phyloP scores from a whole-genome alignment of 2,329 filamentous ascomycete genomes.

The Tolypocladium tundrense region DNA sequence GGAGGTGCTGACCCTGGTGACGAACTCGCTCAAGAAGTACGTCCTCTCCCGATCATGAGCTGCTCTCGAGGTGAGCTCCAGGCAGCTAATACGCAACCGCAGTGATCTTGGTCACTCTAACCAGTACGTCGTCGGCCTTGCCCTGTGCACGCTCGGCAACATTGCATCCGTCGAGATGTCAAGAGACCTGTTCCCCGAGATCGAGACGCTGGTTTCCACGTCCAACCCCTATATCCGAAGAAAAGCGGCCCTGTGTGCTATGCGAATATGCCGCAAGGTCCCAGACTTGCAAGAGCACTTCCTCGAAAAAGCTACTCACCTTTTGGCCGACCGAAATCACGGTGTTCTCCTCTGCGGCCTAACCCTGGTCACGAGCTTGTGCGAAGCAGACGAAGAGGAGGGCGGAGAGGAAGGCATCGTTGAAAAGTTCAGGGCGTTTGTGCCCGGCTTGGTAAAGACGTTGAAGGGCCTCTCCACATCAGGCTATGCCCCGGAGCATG shows the following conservation, averaged over 20 bases:
- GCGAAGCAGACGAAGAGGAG: slow-evolving; percentile 88
- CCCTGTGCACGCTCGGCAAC: slow-evolving; percentile 91
- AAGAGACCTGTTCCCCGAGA: slow-evolving; percentile 89
- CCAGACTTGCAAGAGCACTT: slow-evolving; percentile 97
- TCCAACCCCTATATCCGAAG: slow-evolving; percentile 97
- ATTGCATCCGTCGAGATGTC: slow-evolving; percentile 99
- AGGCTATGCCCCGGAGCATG: slow-evolving; percentile 94
- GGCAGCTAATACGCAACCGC: slow-evolving; percentile 7
- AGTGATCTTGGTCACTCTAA: slow-evolving; percentile 96
- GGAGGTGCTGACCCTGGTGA: slow-evolving; percentile 92
- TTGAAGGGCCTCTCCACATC: slow-evolving; percentile 89
- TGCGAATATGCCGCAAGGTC: slow-evolving; percentile 97
- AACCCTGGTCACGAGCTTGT: slow-evolving; percentile 83
- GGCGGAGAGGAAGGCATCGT: slow-evolving; percentile 82
- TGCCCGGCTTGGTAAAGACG: slow-evolving; percentile 78
- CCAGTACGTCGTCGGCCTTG: slow-evolving; percentile 95
- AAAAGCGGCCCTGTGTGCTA: slow-evolving; percentile 96
- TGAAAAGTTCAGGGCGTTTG: slow-evolving; percentile 80
- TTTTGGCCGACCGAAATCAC: slow-evolving; percentile 89
- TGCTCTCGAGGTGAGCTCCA: not conserved
- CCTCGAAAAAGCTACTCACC: slow-evolving; percentile 78
- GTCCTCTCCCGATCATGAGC: not conserved
- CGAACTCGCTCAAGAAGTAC: slow-evolving; percentile 95
- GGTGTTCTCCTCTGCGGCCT: slow-evolving; percentile 88
- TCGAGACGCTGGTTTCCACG: slow-evolving; percentile 83